These are phyloP conservation scores for Myxozyma kluyveri DNA, from an alignment of 805 yeast species.

Conservation along the genomic window DNA sequence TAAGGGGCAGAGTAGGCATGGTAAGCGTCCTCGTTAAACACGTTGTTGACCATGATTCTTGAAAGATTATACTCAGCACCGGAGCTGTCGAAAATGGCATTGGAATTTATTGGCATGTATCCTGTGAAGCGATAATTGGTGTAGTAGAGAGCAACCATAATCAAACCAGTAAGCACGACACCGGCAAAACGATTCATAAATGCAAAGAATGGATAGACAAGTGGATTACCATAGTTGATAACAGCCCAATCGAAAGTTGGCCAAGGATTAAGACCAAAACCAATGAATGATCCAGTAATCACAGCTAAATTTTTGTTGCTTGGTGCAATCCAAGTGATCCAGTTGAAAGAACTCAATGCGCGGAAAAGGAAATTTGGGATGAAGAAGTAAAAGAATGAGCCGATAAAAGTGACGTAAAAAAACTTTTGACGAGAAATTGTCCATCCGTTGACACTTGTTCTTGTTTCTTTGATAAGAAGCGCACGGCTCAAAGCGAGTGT, in stretches of 20 bases:
- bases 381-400: constrained; percentile 53
- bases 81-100: constrained; percentile 34
- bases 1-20: constrained; percentile 55
- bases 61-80: constrained; percentile 46
- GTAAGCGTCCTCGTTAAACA: constrained; percentile 49
- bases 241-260: constrained; percentile 48
- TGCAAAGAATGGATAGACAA: constrained; percentile 48
- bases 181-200: constrained; percentile 40
- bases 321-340: constrained; percentile 61
- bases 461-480: constrained; percentile 43
- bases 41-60: constrained; percentile 47
- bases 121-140: constrained; percentile 51
- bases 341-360: constrained; percentile 55
- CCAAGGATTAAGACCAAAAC: constrained; percentile 48
- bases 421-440: constrained; percentile 52
- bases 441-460: constrained; percentile 58
- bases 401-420: constrained; percentile 46
- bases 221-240: constrained; percentile 40
- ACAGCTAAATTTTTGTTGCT: constrained; percentile 48
- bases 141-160: constrained; percentile 41
- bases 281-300: constrained; percentile 47
- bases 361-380: constrained; percentile 60
- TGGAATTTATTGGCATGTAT: constrained; percentile 52
- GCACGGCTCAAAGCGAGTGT: constrained; percentile 51
- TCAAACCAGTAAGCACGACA: constrained; percentile 35